Evolutionary conservation across 306 rosid genomes (phyloP).

Genomic region (Cicer yamashitae): DNA sequence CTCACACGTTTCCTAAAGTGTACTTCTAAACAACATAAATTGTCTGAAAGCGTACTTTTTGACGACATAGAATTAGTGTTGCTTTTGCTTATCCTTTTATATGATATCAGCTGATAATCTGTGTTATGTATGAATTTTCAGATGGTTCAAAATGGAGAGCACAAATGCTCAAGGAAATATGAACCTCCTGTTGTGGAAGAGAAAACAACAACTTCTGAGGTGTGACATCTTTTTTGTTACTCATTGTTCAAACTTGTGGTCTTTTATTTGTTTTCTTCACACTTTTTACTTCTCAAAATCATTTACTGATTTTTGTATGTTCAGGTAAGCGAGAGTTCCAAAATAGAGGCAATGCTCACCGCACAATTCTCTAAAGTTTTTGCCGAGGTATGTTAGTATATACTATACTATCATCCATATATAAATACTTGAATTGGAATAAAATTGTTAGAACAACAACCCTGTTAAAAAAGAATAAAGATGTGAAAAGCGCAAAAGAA

Average conservation of each 20-base stretch:
- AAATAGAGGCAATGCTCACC: slow-evolving; percentile 30
- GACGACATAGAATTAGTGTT: neutral
- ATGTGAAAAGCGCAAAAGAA: no score
- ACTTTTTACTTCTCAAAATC: slow-evolving; percentile 8
- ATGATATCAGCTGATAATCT: slow-evolving; percentile 11
- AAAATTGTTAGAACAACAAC: no score
- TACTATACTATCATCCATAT: neutral
- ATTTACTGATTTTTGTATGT: slow-evolving; percentile 20
- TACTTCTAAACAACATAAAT: neutral
- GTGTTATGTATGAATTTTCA: slow-evolving; percentile 51
- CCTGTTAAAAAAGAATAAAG: no score
- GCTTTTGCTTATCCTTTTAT: neutral
- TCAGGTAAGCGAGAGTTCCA: slow-evolving; percentile 40
- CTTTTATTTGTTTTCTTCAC: slow-evolving; percentile 7
- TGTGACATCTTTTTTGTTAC: slow-evolving; percentile 33
- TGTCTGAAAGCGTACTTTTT: neutral
- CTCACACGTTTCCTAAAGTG: neutral
- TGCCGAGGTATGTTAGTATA: slow-evolving; percentile 47
- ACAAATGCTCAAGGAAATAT: slow-evolving; percentile 61
- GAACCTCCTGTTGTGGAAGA: slow-evolving; percentile 45
- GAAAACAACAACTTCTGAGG: slow-evolving; percentile 60
- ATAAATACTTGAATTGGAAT: no score
- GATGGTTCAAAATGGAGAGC: slow-evolving; percentile 86
- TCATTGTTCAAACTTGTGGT: slow-evolving; percentile 34
- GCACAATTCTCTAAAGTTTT: slow-evolving; percentile 40